These are phyloP conservation scores for Cryphonectria carpinicola DNA, from an alignment of 2,329 filamentous ascomycete genomes.

Conservation along the genomic window DNA sequence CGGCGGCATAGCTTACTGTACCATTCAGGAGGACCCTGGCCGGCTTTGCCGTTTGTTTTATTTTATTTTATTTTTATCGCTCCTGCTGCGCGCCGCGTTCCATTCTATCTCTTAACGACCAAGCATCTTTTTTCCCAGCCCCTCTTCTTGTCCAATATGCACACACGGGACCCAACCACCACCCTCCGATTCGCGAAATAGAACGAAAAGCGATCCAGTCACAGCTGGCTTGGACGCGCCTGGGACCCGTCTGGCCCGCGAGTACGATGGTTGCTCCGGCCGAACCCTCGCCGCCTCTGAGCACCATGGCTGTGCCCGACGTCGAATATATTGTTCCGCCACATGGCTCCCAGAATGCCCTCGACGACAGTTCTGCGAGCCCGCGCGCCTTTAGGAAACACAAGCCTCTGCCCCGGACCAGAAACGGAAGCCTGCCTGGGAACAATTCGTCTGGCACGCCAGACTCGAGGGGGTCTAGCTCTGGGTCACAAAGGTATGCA, in stretches of 20 bases:
- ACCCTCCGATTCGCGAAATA: constrained; percentile 22
- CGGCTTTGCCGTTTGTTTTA: background rate
- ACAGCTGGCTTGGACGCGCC: constrained; percentile 8
- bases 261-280: constrained; percentile 20
- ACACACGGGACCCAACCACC: constrained; percentile 8
- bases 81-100: background rate
- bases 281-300: constrained; percentile 21
- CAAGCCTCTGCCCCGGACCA: constrained; percentile 45
- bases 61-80: background rate
- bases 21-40: background rate
- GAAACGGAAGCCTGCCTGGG: constrained; percentile 30
- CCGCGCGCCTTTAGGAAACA: constrained; percentile 43
- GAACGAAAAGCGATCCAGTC: constrained; percentile 15
- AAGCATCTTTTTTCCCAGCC: constrained; percentile 12
- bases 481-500: constrained; percentile 25
- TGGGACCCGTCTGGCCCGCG: constrained; percentile 2
- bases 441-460: constrained; percentile 21
- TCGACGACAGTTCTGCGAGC: constrained; percentile 34
- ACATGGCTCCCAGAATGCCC: constrained; percentile 31
- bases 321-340: constrained; percentile 27
- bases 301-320: constrained; percentile 24
- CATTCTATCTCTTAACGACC: background rate
- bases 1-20: background rate
- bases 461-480: constrained; percentile 24
- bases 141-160: constrained; percentile 20